phyloP scores from a whole-genome alignment of 1,284 basidiomycete species.

The Cutaneotrichosporon arboriforme region DNA sequence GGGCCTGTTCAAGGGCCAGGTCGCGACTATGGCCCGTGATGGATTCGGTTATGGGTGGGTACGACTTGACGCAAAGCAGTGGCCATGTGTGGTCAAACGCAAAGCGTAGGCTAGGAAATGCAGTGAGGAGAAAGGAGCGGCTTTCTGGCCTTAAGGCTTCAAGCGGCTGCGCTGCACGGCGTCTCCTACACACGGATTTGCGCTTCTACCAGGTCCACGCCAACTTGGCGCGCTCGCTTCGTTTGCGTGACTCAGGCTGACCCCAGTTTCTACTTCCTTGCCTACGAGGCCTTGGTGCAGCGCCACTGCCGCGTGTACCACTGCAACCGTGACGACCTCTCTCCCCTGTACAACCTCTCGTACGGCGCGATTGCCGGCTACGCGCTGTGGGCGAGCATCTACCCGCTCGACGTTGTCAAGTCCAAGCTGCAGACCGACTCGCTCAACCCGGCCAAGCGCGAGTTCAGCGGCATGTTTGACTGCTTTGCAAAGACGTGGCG shows the following conservation, averaged over 20 bases:
- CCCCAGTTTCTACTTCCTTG: slow-evolving; percentile 70
- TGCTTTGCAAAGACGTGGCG: slow-evolving; percentile 76
- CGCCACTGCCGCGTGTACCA: slow-evolving; percentile 67
- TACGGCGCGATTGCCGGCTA: slow-evolving; percentile 72
- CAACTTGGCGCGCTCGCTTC: not conserved
- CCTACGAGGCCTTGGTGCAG: slow-evolving; percentile 89
- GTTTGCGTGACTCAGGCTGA: not conserved
- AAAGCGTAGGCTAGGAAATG: no score
- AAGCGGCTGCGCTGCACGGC: no score
- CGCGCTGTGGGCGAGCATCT: slow-evolving; percentile 60
- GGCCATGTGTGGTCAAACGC: no score
- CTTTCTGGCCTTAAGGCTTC: no score
- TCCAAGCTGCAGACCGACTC: slow-evolving; percentile 92
- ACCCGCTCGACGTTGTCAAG: slow-evolving; percentile 92
- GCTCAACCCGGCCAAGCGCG: slow-evolving; percentile 65
- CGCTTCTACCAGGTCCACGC: no score
- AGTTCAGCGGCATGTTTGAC: slow-evolving; percentile 74
- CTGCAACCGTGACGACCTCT: slow-evolving; percentile 68
- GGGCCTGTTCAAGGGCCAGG: slow-evolving; percentile 88
- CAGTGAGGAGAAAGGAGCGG: no score
- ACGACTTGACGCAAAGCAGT: no score
- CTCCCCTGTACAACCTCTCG: slow-evolving; percentile 66
- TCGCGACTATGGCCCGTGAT: slow-evolving; percentile 82
- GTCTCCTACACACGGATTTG: no score
- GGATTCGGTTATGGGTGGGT: slow-evolving; percentile 67